Base-by-base conservation (phyloP, 768 basidiomycete genomes). In the Mycena galericulata region DNA sequence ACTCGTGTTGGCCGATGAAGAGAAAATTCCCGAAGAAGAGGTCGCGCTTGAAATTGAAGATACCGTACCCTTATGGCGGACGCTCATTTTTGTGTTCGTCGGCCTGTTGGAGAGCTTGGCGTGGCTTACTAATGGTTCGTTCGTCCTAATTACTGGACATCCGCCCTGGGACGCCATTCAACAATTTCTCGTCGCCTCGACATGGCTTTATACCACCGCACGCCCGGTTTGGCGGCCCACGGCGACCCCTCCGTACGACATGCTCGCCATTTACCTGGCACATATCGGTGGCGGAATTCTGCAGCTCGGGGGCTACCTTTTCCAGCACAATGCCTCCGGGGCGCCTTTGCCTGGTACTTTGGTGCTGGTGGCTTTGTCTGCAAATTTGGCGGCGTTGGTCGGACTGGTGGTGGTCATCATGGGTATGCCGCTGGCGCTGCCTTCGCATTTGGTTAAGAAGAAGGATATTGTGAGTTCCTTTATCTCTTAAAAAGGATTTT, bases 181-280 rank as follows among this genome's bases (percentile, higher is more conserved):
- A 9, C 79, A 84, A 0, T 78, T 91, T 53, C 73, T 91, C 29
- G 73, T 87, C 22, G 87, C 88, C 0, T 69, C 79, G 0, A 80
- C 88, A 4, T 95, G 94, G 94, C 75, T 92, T 40, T 94, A 92
- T 72, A 88, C 90, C 1, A 36, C 87, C 24, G 71, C 84, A 22
- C 87, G 88, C 53, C 87, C 90, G 2, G 79, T 90, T 17, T 73
- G 84, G 30, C 80, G 80, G 41, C 88, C 90, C 0, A 80, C 81
- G 8, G 77, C 86, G 0, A 94, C 91, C 0, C 83, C 86, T 2
- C 91, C 90, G 18, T 85, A 79, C 69, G 92, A 92, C 72, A 77
- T 94, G 18, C 87, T 94, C 75, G 72, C 78, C 1, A 75, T 95
- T 2, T 92, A 89, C 72, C 26, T 84, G 12, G 59, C 83, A 1